A percentile compares a stretch with the other conserved stretches of the same genome.
phyloP scores from a whole-genome alignment of 495 filamentous ascomycete species.

The Talaromyces trachyspermus region DNA sequence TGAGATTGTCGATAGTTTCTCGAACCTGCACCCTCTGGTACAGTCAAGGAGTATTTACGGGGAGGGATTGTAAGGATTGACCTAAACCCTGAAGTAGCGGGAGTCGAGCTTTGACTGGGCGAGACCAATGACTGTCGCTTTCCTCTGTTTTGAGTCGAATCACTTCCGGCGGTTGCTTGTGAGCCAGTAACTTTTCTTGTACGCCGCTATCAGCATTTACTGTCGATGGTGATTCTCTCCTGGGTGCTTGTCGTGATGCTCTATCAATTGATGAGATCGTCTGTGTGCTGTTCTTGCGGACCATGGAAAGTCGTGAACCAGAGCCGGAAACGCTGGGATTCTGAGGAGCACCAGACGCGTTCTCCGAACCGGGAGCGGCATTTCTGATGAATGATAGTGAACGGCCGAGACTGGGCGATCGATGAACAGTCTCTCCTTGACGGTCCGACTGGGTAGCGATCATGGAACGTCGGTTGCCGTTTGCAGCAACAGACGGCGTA shows the following conservation, averaged over 20 bases:
- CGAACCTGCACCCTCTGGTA: neutral
- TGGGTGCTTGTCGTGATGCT: neutral
- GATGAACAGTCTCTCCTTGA: neutral
- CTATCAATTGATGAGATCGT: neutral
- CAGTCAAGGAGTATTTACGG: conserved; percentile 1
- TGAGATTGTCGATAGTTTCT: neutral
- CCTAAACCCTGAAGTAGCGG: too few species aligned
- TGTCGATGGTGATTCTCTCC: neutral
- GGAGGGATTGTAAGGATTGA: neutral
- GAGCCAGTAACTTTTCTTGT: neutral
- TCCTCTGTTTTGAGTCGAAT: neutral
- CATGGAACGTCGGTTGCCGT: neutral
- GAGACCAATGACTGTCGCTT: neutral
- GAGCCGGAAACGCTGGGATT: neutral
- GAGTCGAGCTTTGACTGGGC: neutral
- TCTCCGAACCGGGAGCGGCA: neutral
- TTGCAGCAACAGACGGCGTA: neutral
- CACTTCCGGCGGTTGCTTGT: too few species aligned
- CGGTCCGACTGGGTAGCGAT: neutral
- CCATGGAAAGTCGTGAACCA: neutral
- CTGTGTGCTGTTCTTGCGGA: neutral
- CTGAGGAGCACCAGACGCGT: neutral
- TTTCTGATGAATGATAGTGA: neutral
- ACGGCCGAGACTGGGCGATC: neutral
- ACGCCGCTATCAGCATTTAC: neutral